Base-by-base conservation (phyloP, 2,329 filamentous ascomycete genomes). In the Amauroascus niger region DNA sequence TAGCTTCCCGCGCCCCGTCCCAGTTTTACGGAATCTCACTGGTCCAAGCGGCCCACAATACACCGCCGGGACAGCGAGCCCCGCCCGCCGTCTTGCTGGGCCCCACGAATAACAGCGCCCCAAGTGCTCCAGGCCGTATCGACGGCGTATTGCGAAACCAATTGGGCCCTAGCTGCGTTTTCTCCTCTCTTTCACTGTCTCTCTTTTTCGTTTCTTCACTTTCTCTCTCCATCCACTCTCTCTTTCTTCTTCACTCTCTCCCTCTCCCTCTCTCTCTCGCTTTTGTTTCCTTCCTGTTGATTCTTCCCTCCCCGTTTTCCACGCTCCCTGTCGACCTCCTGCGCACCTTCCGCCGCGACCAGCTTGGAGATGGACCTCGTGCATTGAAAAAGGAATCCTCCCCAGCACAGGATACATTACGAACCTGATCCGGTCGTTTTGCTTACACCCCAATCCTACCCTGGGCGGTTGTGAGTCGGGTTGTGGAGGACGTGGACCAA, bases 401-500 rank as follows among this genome's bases (percentile, higher is more conserved):
- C 39, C 5, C 43, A 49, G 28, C 28, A 22, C n/a, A 35, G 16
- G 22, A 32, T 37, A 39, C 11, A 37, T 49, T 49, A 49, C 32
- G 33, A 32, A 20, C 5, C 6, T 13, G 24, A 40, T 22, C 22
- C 49, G 24, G 46, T 16, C 22, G 22, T 40, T 45, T 20, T 30
- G 30, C 20, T 20, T 39, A 11, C 9, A 46, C 37, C 33, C 46
- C 45, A 50, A 49, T 45, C 47, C 48, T 32, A 48, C 45, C 52
- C 37, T 54, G 32, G 43, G 52, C 33, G 43, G 22, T 40, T 41
- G 51, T 32, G 33, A 53, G 24, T 43, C 44, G 22, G 32, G 22
- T 40, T 33, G 39, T 37, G 18, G 39, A 37, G 50, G 51, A 53
- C 51, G 51, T 53, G 51, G 51, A 53, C 51, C 51, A 53, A 53